phyloP scores from a whole-genome alignment of 345 rosid species.

The Trapa bicornis region DNA sequence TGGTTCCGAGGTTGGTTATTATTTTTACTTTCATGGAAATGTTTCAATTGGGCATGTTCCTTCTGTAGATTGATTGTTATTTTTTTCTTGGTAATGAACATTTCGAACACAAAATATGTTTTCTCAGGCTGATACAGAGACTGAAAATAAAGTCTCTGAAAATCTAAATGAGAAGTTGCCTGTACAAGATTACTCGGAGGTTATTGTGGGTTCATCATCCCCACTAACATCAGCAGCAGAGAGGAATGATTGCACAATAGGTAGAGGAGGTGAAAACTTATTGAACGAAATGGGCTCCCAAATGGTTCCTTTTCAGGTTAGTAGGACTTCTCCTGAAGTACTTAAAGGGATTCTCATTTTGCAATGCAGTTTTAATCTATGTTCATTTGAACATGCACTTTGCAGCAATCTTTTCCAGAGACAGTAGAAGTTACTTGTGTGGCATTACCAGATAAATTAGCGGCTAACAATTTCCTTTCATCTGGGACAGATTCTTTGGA shows the following conservation, averaged over 20 bases:
- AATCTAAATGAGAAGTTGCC: background rate
- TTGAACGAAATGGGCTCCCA: background rate
- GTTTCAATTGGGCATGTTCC: background rate
- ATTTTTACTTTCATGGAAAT: background rate
- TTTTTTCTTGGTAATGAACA: background rate
- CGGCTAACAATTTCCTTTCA: background rate
- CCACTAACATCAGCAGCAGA: background rate
- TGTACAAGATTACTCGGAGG: background rate
- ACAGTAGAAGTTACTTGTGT: background rate
- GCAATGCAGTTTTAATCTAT: background rate
- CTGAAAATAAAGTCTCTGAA: background rate
- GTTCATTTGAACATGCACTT: background rate
- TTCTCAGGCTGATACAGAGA: constrained; percentile 3
- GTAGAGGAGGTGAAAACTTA: background rate
- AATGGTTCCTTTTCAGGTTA: background rate
- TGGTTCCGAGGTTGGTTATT: background rate
- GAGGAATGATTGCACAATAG: background rate
- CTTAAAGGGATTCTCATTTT: background rate
- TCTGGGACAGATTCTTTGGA: background rate
- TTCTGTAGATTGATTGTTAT: background rate
- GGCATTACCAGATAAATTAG: background rate
- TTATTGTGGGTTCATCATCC: background rate
- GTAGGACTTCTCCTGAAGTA: background rate
- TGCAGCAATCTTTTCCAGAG: constrained; percentile 1
- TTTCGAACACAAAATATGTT: background rate